Conservation (phyloP, 768 basidiomycete genomes). For the Kwoniella dendrophila region DNA sequence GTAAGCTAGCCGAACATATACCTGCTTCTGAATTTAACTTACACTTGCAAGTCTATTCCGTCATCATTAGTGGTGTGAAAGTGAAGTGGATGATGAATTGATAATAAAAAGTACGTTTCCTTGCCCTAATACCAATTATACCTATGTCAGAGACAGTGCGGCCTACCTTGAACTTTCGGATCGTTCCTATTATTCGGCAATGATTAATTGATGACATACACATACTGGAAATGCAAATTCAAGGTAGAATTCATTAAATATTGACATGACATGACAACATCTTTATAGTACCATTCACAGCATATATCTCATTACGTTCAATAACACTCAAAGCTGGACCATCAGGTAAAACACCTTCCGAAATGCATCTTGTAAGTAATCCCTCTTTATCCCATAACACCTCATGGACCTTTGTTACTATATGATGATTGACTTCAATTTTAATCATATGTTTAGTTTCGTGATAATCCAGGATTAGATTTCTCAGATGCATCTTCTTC, state of each 20-base stretch:
- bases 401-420: conserved; percentile 3
- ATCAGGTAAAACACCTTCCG: conserved; percentile 71
- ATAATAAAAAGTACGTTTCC: conserved; percentile 50
- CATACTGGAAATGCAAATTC: too few relatives aligned
- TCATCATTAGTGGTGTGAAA: conserved; percentile 69
- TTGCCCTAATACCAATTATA: too few relatives aligned
- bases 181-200: too few relatives aligned
- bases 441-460: conserved; percentile 62
- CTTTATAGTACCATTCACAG: conserved; percentile 72
- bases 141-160: too few relatives aligned
- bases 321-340: conserved; percentile 84
- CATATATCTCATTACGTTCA: conserved; percentile 78
- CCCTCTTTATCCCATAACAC: not conserved
- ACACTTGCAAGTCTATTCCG: not conserved
- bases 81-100: conserved; percentile 87
- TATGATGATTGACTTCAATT: not conserved
- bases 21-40: not conserved
- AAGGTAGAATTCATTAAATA: too few relatives aligned
- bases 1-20: conserved; percentile 58
- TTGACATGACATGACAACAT: conserved; percentile 46
- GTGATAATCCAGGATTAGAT: conserved; percentile 76
- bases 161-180: too few relatives aligned
- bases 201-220: too few relatives aligned
- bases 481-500: conserved; percentile 72
- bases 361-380: conserved; percentile 67